Evolutionary conservation across 2,329 filamentous ascomycete genomes (phyloP), one percentile per base, ranked within the genome.

Genomic region (Escovopsis sp.): DNA sequence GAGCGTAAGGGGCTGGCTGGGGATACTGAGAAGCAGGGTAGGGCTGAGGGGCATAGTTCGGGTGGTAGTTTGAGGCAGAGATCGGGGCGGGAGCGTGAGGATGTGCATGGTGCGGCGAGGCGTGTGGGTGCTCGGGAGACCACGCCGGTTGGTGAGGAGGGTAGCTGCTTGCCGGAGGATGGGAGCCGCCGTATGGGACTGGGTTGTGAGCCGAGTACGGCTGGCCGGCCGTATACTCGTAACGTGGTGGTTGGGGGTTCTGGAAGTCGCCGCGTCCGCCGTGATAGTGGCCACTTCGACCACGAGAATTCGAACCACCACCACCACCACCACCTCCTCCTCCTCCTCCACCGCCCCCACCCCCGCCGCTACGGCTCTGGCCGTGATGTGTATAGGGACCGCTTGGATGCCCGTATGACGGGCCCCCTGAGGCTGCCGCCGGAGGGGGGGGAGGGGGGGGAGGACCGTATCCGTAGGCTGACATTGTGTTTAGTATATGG

Each of bases 41-140:
- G 8, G 64, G 56, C 50, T 76, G 75, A 34, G 69, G 68, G 33
- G 72, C 66, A 52, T 75, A 78, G 55, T 72, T 74, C 30, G 71
- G 71, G 48, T 76, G 73, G 50, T 76, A 76, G 50, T 71, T 72
- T 45, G 68, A 62, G 29, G 69, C 58, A 39, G 71, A 65, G 30
- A 76, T 58, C 25, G 70, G 68, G 41, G 64, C 54, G 34, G 65
- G 63, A 35, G 62, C 58, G 50, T 72, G 71, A 30, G 64, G 55
- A 20, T 67, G 61, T n/a, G 58, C 55, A 47, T 63, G 61, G 40
- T 62, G 62, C 29, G 60, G 57, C 7, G 54, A 43, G 42, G 61
- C 55, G 27, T 48, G 48, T 35, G 52, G 55, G 39, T 61, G 62
- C 13, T 67, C 63, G 29, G 58, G 56, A 16, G 57, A 50, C 62